Evolutionary conservation across 139 green algal species (phyloP), one percentile per base, ranked within the genome.

Genomic region (Trebouxia sp.): DNA sequence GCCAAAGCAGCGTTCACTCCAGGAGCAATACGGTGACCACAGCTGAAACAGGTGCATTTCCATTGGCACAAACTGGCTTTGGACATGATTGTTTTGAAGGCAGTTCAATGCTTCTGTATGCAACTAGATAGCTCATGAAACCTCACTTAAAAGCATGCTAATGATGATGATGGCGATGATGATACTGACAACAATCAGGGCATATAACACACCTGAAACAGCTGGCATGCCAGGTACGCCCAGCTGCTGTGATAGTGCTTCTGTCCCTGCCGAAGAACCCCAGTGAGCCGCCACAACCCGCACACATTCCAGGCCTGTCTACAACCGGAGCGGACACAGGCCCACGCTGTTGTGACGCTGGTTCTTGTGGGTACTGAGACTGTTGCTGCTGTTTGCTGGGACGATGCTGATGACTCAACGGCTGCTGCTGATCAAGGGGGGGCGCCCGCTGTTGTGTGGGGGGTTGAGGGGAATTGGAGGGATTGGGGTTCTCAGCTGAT

Each of bases 171-270:
- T n/a, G n/a, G n/a, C n/a, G n/a, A n/a, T n/a, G n/a, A n/a, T n/a
- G n/a, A n/a, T n/a, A n/a, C n/a, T n/a, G n/a, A n/a, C n/a, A n/a
- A n/a, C n/a, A n/a, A n/a, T n/a, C n/a, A n/a, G n/a, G n/a, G n/a
- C n/a, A n/a, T n/a, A n/a, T n/a, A n/a, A n/a, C 81, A 75, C 91
- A 95, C 65, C 69, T 84, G 75, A 86, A 67, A 77, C 83, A 89
- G 17, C 53, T 38, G 10, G 65, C 26, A 66, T 94, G 91, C 86
- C 87, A 94, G 41, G 75, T 78, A 32, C 85, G 78, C 1, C 82
- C 83, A 48, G 89, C 67, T 20, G 84, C 88, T 1, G 22, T 69
- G 24, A 77, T n/a, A 39, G 69, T 37, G 11, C 39, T 5, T 7
- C 26, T 1, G 28, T 24, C 2, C 38, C 5, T 38, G 20, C n/a